These are phyloP conservation scores for Dictyostelium capitatum DNA, from an alignment of 78 protist genomes.

Conservation along the genomic window DNA sequence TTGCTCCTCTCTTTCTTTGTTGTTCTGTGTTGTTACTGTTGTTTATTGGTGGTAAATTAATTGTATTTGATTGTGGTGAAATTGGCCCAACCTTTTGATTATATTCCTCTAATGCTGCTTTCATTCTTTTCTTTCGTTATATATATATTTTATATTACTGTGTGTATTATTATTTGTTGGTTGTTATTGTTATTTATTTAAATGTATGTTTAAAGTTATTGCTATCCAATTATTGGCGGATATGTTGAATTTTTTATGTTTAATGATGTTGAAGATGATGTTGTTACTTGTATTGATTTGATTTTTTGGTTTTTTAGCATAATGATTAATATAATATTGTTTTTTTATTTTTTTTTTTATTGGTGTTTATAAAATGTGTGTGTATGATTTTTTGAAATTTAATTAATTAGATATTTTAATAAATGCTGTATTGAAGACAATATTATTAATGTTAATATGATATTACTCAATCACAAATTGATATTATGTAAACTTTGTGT, in stretches of 20 bases:
- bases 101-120: conserved; percentile 71
- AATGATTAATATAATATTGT: background rate
- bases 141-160: background rate
- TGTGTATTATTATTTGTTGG: background rate
- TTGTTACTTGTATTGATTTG: background rate
- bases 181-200: background rate
- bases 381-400: too few species aligned
- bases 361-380: background rate
- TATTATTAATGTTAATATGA: too few species aligned
- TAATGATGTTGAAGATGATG: background rate
- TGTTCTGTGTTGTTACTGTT: background rate
- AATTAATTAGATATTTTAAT: background rate
- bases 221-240: background rate
- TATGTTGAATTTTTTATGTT: background rate
- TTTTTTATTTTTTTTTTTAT: background rate
- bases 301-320: conserved; percentile 20
- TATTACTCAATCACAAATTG: background rate
- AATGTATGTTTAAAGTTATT: background rate
- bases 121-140: background rate
- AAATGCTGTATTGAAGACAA: background rate
- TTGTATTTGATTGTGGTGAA: background rate
- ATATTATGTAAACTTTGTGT: background rate
- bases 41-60: conserved; percentile 15
- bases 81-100: conserved; percentile 31
- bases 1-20: conserved; percentile 63